Evolutionary conservation across 805 yeast genomes (phyloP).

Genomic region (Isabelozyma gotoi): DNA sequence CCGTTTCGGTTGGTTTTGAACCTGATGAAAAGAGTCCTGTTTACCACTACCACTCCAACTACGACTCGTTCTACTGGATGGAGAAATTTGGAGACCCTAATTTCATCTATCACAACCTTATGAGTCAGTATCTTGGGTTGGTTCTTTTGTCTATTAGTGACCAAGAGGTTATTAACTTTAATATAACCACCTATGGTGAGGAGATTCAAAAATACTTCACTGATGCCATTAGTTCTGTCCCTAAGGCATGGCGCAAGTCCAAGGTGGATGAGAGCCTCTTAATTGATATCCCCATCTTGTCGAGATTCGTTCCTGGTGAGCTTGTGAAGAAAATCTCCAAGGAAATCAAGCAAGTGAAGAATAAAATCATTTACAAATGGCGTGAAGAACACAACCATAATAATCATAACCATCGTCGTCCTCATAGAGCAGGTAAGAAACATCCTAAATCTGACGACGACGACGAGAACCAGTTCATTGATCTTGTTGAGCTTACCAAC

Average conservation of each 20-base stretch:
- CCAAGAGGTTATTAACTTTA: slow-evolving; percentile 53
- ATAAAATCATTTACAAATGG: background rate
- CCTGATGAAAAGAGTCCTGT: slow-evolving; percentile 42
- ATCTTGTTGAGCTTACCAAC: background rate
- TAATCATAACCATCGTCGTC: background rate
- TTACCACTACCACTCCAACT: slow-evolving; percentile 58
- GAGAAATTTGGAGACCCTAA: slow-evolving; percentile 51
- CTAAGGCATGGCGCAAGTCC: slow-evolving; percentile 28
- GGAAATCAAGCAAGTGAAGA: background rate
- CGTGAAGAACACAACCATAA: background rate
- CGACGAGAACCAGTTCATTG: background rate
- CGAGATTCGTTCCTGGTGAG: background rate
- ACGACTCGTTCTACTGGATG: slow-evolving; percentile 60
- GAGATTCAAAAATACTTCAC: slow-evolving; percentile 39
- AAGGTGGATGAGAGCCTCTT: background rate
- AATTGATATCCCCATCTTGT: background rate
- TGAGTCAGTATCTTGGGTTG: slow-evolving; percentile 62
- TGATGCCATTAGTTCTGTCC: slow-evolving; percentile 23
- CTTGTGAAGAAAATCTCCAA: background rate
- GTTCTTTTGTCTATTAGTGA: slow-evolving; percentile 54
- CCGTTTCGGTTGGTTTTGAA: slow-evolving; percentile 47
- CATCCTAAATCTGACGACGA: background rate
- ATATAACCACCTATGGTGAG: slow-evolving; percentile 46
- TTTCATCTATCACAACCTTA: slow-evolving; percentile 50
- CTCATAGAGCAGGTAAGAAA: no score